Conservation (phyloP, 352 stramenopile species). For the Pythium oligandrum region DNA sequence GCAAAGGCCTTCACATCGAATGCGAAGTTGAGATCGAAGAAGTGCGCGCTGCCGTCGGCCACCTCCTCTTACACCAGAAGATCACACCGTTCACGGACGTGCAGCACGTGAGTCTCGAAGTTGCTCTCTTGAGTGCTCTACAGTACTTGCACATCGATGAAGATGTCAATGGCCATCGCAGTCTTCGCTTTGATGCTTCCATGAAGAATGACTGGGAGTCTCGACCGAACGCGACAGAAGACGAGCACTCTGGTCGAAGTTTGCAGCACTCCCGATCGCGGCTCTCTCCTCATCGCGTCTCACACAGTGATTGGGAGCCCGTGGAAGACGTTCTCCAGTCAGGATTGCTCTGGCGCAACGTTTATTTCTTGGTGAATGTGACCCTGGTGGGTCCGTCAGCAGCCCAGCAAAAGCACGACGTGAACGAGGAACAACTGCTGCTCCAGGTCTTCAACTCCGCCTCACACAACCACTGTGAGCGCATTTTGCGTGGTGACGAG, state of each 20-base stretch:
- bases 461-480: constrained; percentile 21
- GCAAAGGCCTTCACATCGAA: too few relatives aligned
- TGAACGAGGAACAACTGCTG: constrained; percentile 18
- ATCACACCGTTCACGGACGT: too few relatives aligned
- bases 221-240: not conserved
- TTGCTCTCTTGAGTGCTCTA: not conserved
- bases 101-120: not conserved
- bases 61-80: too few relatives aligned
- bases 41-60: too few relatives aligned
- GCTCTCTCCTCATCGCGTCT: constrained; percentile 14
- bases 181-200: not conserved
- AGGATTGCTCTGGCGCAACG: constrained; percentile 48
- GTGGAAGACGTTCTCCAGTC: constrained; percentile 37
- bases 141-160: constrained; percentile 1
- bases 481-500: constrained; percentile 11
- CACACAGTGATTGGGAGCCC: constrained; percentile 6
- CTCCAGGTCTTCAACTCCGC: constrained; percentile 41
- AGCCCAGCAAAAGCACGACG: constrained; percentile 4
- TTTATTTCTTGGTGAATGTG: constrained; percentile 42
- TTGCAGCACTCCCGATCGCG: constrained; percentile 6
- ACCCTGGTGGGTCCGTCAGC: constrained; percentile 13
- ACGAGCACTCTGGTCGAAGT: too few relatives aligned
- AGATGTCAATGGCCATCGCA: not conserved
- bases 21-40: too few relatives aligned
- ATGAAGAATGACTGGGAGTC: not conserved